Conservation (phyloP, 129 eudicot species). For the Heracleum sosnowskyi region DNA sequence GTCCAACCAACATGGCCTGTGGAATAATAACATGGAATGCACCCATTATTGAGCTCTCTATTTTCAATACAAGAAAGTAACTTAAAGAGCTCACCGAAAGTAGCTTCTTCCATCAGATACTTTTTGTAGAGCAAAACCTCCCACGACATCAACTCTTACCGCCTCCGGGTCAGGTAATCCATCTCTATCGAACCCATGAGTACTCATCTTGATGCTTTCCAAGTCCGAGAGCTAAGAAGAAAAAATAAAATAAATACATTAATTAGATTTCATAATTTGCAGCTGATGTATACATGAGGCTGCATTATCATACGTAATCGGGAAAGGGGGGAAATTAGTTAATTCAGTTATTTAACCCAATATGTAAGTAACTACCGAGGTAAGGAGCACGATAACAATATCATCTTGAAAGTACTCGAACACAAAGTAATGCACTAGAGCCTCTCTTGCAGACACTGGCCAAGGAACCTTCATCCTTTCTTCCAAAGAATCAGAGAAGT, state of each 20-base stretch:
- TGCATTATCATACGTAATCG: neutral
- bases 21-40: neutral
- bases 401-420: conserved; percentile 77
- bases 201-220: conserved; percentile 48
- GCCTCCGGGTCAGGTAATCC: conserved; percentile 59
- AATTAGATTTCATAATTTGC: neutral
- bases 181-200: conserved; percentile 73
- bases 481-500: conserved; percentile 51
- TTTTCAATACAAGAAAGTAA: neutral
- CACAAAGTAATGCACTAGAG: conserved; percentile 50
- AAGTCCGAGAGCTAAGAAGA: conserved; percentile 53
- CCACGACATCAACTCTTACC: conserved; percentile 76
- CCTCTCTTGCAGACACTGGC: conserved; percentile 91
- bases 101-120: conserved; percentile 67
- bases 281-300: neutral
- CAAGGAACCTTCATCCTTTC: conserved; percentile 97
- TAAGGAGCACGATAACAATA: conserved; percentile 60
- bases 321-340: neutral
- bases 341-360: neutral
- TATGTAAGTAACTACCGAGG: conserved; percentile 49
- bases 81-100: conserved; percentile 44
- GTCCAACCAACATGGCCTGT: neutral
- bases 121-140: conserved; percentile 89
- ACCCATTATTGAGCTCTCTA: neutral
- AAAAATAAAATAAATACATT: neutral